Percentiles rank a stretch among this genome's conserved stretches.
phyloP scores from a whole-genome alignment of 2,329 filamentous ascomycete species.

The Fusarium zealandicum region DNA sequence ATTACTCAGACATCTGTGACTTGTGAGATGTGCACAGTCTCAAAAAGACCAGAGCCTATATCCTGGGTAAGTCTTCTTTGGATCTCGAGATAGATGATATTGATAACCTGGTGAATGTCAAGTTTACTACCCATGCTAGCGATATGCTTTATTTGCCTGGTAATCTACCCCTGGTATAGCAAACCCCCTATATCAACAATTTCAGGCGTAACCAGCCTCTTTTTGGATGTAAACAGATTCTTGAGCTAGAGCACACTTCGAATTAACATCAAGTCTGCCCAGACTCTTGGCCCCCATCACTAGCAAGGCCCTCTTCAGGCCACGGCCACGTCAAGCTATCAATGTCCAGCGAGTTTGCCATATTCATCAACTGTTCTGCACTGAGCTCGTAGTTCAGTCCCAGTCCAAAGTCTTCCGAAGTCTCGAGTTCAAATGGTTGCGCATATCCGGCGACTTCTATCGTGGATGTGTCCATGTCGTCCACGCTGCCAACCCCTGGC shows the following conservation, averaged over 20 bases:
- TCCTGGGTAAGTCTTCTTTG: background rate
- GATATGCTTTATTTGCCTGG: constrained; percentile 6
- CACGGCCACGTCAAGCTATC: constrained; percentile 34
- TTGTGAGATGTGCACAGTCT: background rate
- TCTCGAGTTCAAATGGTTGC: constrained; percentile 5
- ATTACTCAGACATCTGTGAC: background rate
- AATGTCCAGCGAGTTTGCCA: constrained; percentile 32
- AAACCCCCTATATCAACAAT: too few relatives aligned
- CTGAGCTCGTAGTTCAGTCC: constrained; percentile 29
- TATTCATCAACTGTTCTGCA: constrained; percentile 30
- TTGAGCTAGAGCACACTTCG: too few relatives aligned
- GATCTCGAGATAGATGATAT: background rate
- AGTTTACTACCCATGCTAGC: background rate
- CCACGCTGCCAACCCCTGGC: background rate
- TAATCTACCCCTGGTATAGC: background rate
- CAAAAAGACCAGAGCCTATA: background rate
- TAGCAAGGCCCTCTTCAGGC: constrained; percentile 9
- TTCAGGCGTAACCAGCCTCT: too few relatives aligned
- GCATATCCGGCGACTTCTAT: constrained; percentile 3
- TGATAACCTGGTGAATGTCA: background rate
- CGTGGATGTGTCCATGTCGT: background rate
- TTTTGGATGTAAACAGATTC: too few relatives aligned
- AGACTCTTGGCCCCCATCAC: background rate
- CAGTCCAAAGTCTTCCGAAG: constrained; percentile 12
- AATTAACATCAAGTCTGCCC: background rate